Base-by-base conservation (phyloP, 2,329 filamentous ascomycete genomes). In the Endocalyx cinctus region DNA sequence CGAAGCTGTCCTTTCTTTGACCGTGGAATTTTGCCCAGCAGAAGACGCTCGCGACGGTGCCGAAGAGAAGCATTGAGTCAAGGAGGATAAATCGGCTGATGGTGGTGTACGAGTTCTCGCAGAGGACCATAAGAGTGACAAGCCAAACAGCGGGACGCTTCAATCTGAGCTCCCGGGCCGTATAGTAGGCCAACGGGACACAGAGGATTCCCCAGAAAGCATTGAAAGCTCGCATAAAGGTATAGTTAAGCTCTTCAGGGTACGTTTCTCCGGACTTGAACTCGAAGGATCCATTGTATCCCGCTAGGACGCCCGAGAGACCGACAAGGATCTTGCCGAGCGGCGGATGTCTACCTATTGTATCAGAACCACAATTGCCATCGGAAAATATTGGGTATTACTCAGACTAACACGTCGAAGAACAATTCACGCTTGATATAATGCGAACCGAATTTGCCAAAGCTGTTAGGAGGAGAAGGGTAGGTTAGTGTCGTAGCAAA, bases 391-490 rank as follows among this genome's bases (percentile, higher is more conserved):
- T 23, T 23, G 17, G 17, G 25, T 25, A 17, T 26, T 46, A 43
- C 46, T 44, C 51, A 31, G 23, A 58, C 64, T 62, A 26, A 56
- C 51, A 68, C 71, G 72, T 94, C 87, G 68, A 98, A 98, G 75
- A 98, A 98, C 72, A 97, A 96, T 65, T 98, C 92, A 62, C 90
- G 87, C 64, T 98, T 96, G 58, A 98, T 82, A 64, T 98, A 98
- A 67, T 98, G 90, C 52, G 90, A 97, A 45, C 92, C 92, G 63
- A 98, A 98, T 70, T 98, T 98, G 59, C 87, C 87, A 62, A 94
- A 94, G 63, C 83, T 87, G 52, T 31, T 37, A 39, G 31, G 33
- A 35, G 27, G 27, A 20, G 44, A 13, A 13, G 33, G 11, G 47
- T 64, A 42, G 59, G 47, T 43, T n/a, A n/a, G n/a, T n/a, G 39